A percentile compares a stretch with the other conserved stretches of the same genome.
Conservation (phyloP, 2,329 filamentous ascomycete species). For the Aurifilum marmelostoma region DNA sequence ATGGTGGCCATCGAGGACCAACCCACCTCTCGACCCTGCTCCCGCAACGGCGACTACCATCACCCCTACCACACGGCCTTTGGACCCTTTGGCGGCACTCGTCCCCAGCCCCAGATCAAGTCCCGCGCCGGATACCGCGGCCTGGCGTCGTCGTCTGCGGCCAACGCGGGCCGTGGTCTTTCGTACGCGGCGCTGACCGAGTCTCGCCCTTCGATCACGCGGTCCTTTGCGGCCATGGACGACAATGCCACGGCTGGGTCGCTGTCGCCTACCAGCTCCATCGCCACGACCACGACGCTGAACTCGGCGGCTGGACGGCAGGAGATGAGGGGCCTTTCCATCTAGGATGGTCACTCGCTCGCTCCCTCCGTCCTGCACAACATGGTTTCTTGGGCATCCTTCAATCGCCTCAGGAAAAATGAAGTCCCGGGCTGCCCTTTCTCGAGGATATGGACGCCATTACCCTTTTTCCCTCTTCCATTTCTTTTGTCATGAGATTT, state of each 20-base stretch:
- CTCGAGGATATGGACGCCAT: neutral
- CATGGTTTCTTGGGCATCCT: neutral
- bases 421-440: neutral
- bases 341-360: neutral
- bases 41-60: constrained; percentile 18
- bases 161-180: constrained; percentile 8
- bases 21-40: constrained; percentile 30
- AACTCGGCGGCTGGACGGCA: neutral
- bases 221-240: constrained; percentile 25
- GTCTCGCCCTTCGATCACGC: constrained; percentile 21
- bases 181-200: constrained; percentile 14
- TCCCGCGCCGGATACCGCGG: constrained; percentile 25
- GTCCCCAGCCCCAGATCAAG: constrained; percentile 15
- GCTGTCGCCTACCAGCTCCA: constrained; percentile 7
- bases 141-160: constrained; percentile 20
- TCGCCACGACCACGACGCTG: constrained; percentile 12
- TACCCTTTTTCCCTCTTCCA: no score
- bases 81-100: neutral
- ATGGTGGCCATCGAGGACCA: constrained; percentile 47
- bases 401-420: neutral
- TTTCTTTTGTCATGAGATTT: neutral
- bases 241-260: constrained; percentile 10
- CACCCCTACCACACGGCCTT: neutral
- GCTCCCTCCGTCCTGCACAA: neutral
- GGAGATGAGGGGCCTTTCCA: constrained; percentile 6